Evolutionary conservation across 306 rosid genomes (phyloP).

Genomic region (Crotalaria pallida): DNA sequence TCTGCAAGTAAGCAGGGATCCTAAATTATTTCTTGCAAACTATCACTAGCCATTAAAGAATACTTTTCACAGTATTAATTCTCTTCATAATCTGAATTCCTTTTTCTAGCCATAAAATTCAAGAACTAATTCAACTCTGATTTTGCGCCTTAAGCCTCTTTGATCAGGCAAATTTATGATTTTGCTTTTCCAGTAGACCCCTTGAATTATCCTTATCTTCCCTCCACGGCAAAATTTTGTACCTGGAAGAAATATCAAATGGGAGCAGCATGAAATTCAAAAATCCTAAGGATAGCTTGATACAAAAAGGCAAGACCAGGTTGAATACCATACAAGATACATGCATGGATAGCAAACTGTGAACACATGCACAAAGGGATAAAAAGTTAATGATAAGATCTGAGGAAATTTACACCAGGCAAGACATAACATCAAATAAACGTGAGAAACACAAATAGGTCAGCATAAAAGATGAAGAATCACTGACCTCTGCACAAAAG

Average conservation of each 20-base stretch:
- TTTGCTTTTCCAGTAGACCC: constrained; percentile 63
- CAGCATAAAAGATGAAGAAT: not conserved
- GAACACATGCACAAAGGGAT: not conserved
- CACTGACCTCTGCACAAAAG: constrained; percentile 81
- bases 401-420: not conserved
- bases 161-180: constrained; percentile 37
- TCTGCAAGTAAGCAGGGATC: not conserved
- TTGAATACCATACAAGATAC: not conserved
- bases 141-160: not conserved
- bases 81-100: not conserved
- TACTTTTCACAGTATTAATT: not conserved
- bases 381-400: not conserved
- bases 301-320: not conserved
- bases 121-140: not conserved
- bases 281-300: not conserved
- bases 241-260: constrained; percentile 48
- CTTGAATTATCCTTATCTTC: constrained; percentile 70
- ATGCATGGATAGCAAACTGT: not conserved
- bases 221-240: constrained; percentile 69
- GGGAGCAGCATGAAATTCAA: not conserved
- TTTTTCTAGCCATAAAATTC: not conserved
- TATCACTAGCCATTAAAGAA: not conserved
- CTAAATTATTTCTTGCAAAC: not conserved
- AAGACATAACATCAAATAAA: not conserved
- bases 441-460: not conserved